Evolutionary conservation across 2,329 filamentous ascomycete species (phyloP), one percentile per base, ranked within the genome.

Genomic region (Alternaria brassicae): DNA sequence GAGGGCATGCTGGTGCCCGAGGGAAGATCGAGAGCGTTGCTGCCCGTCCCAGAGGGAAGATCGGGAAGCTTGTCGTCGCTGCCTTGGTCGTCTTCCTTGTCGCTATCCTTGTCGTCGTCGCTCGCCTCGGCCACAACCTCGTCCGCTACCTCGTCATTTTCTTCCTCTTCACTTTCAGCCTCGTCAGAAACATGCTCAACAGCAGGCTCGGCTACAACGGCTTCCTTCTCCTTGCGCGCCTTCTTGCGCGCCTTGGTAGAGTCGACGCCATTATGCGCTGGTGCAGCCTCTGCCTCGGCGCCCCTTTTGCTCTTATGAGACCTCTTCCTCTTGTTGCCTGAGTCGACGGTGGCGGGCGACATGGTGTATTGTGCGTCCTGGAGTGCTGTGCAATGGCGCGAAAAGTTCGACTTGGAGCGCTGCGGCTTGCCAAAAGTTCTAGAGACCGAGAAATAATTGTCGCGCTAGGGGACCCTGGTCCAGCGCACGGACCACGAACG

Each of bases 1-100:
- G 83, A 83, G 2, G 88, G 88, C 50, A 89, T 83, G 13, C 81
- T 85, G 71, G 78, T 83, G 76, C 73, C 78, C 9, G 84, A 83
- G n/a, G 85, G 84, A 9, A 88, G 78, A 56, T 86, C 85, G 23
- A 60, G 53, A 34, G 68, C 67, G 28, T 66, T 69, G 30, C 65
- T 66, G 45, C 63, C 62, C 41, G 56, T 56, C 51, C 69, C 55
- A 53, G 55, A 49, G 15, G 56, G 56, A 10, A 48, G 37, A 13
- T 57, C 48, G 23, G 52, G 42, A 34, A 58, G 56, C 60, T 34
- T 37, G 45, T 49, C 63, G 48, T 58, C 60, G 40, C 61, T 73
- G 67, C 68, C 69, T 40, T 66, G 68, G 27, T 66, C 69, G 34
- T 70, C 72, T 6, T 73, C 71, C 12, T 37, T 27, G 27, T 75